Base-by-base conservation (phyloP, 495 filamentous ascomycete genomes). In the Amniculicola lignicola region DNA sequence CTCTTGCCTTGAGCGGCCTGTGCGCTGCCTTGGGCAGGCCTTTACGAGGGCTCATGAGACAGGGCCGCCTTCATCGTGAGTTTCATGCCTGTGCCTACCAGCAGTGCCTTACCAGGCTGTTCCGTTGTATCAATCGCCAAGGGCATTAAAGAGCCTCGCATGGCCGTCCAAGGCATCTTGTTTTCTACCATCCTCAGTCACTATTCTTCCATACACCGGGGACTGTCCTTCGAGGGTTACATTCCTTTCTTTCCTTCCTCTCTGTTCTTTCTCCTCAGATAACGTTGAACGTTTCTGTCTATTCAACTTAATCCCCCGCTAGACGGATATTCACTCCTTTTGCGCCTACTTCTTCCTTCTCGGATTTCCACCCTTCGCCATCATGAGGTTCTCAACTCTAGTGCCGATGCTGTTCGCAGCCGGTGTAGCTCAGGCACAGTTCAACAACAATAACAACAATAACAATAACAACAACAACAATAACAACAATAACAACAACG, bases 211-310 rank as follows among this genome's bases (percentile, higher is more conserved):
- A 31, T 40, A 42, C 18, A n/a, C 53, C 16, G 41, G 41, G 46
- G 57, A 23, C 37, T 33, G 25, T 31, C 57, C 22, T 33, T 61
- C 55, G 62, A 58, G 57, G 57, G 57, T 65, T 65, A 65, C 62
- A 54, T 65, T 65, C 62, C 62, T 65, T 64, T 61, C 50, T 60
- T 33, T 38, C 37, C 50, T 25, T 39, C 58, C 58, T 49, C 51
- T 61, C 52, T 50, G 25, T 39, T 39, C 54, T 65, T 54, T 61
- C 54, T 58, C 48, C 36, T 37, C 46, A 54, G 62, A 51, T 37
- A 24, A 65, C 62, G 62, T 65, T 65, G 62, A 65, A 61, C 62
- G 62, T 65, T 53, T 65, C 62, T 65, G 53, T 47, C 18, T 65
- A 42, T 65, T 50, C 33, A 15, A 49, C 37, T 12, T 58, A 61